Base-by-base conservation (phyloP, 805 yeast genomes). In the Wickerhamomyces xylosicus region DNA sequence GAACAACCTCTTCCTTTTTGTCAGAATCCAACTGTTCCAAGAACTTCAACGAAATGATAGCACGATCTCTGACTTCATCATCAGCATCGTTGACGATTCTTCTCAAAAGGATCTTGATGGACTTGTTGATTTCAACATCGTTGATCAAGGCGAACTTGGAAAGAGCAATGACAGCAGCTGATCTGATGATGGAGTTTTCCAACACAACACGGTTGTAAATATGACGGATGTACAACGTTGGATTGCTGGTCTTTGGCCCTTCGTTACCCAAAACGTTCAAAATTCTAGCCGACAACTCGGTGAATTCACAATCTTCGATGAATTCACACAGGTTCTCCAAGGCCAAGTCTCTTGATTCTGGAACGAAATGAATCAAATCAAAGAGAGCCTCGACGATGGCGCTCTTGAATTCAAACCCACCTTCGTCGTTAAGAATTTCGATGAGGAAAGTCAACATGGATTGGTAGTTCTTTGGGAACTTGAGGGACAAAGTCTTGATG, bases 61-160 rank as follows among this genome's bases (percentile, higher is more conserved):
- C 97, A 59, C 98, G 79, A 59, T 90, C 98, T 68, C 98, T 85
- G 27, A 92, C 98, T 63, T 90, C 98, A 62, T 90, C 98, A 59
- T 90, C 96, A 34, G 70, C 74, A 61, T 90, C 98, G 47, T 74
- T 83, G 47, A 87, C 72, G 49, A 95, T 86, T 64, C 97, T 79
- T 43, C 71, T 70, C 49, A 92, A 72, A 50, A 92, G 70, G 43
- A 83, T 81, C 49, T 71, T 71, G 50, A 90, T 83, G 39, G 87
- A 81, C 45, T 71, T 69, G 39, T 73, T 66, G 45, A 89, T 74
- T 20, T 71, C 67, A 14, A 72, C 73, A 48, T 87, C 94, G 19
- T 31, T 11, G 37, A 70, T 67, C 41, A 85, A 65, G 6, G 94
- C 95, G 66, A 90, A 92, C 62, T 89, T 87, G 22, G 96, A 78